Evolutionary conservation across 495 filamentous ascomycete genomes (phyloP).

Genomic region (Viridothelium virens): DNA sequence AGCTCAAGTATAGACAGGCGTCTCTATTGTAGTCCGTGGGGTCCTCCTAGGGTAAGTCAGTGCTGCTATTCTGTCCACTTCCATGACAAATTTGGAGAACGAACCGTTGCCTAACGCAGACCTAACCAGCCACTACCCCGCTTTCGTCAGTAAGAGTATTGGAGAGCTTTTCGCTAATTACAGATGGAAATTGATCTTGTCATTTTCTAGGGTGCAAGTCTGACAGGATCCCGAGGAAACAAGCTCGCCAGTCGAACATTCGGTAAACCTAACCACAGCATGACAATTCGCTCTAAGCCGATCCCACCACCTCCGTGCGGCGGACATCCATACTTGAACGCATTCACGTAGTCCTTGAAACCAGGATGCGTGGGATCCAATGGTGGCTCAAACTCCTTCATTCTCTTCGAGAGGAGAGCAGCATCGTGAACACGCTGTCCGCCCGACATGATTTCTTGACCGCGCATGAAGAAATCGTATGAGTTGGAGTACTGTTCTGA

Average conservation of each 20-base stretch:
- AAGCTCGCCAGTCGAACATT: constrained; percentile 70
- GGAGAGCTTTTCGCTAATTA: not conserved
- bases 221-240: constrained; percentile 80
- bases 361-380: constrained; percentile 65
- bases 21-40: no score
- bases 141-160: no score
- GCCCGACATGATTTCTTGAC: constrained; percentile 81
- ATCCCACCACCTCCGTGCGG: constrained; percentile 83
- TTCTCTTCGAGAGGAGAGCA: constrained; percentile 57
- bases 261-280: constrained; percentile 76
- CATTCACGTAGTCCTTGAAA: constrained; percentile 75
- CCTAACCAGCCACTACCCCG: no score
- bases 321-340: constrained; percentile 69
- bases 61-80: no score
- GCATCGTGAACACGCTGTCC: constrained; percentile 79
- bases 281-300: constrained; percentile 81
- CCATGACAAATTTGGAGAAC: not conserved
- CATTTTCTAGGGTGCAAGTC: constrained; percentile 55
- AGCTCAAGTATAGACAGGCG: no score
- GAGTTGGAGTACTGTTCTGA: constrained; percentile 66
- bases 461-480: constrained; percentile 92
- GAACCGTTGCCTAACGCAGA: no score
- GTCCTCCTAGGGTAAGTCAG: no score
- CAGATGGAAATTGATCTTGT: not conserved
- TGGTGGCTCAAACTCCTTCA: constrained; percentile 56